phyloP scores from a whole-genome alignment of 495 filamentous ascomycete species.

The Penicillium daleae region DNA sequence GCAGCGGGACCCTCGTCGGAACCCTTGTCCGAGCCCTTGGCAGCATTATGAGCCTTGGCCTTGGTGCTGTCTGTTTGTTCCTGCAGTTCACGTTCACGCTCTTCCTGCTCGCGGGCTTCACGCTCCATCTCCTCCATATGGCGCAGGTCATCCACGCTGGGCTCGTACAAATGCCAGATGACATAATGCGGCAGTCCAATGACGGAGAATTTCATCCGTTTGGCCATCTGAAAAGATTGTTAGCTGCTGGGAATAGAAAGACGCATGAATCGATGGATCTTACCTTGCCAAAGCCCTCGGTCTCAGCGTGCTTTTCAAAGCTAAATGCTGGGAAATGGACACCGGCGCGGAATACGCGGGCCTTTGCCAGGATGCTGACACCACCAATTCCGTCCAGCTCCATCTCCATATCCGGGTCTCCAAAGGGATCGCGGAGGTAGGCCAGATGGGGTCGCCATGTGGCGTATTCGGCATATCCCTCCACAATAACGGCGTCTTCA shows the following conservation, averaged over 20 bases:
- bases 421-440: conserved; percentile 95
- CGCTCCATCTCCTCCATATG: conserved; percentile 99
- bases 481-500: conserved; percentile 98
- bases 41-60: conserved; percentile 9
- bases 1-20: conserved; percentile 23
- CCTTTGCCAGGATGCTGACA: conserved; percentile 96
- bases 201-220: conserved; percentile 94
- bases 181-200: conserved; percentile 97
- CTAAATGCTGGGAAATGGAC: conserved; percentile 99
- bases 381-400: conserved; percentile 98
- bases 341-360: conserved; percentile 88
- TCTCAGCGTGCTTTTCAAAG: conserved; percentile 98
- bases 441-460: conserved; percentile 98
- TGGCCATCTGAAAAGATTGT: conserved; percentile 77
- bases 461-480: conserved; percentile 98
- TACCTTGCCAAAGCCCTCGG: conserved; percentile 98
- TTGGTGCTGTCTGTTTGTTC: conserved; percentile 40
- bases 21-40: conserved; percentile 13
- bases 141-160: conserved; percentile 92
- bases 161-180: conserved; percentile 99
- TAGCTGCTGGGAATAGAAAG: conserved; percentile 28
- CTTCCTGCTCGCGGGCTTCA: conserved; percentile 70
- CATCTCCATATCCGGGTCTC: conserved; percentile 99
- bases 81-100: conserved; percentile 69
- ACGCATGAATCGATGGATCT: conserved; percentile 11